phyloP scores from a whole-genome alignment of 495 filamentous ascomycete species.

The Acidiella bohemica region DNA sequence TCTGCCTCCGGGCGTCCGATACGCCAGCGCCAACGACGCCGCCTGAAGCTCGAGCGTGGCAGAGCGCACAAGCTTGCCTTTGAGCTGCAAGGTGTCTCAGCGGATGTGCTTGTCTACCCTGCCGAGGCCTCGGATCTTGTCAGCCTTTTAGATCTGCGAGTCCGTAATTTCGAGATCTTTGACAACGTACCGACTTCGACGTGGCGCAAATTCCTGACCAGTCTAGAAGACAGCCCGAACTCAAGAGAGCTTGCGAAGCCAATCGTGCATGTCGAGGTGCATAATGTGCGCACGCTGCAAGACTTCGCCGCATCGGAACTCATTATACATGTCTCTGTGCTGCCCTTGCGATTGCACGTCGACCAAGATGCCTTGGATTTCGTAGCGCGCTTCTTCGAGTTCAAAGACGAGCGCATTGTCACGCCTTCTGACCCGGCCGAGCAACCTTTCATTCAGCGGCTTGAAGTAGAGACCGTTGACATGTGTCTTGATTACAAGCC shows the following conservation, averaged over 20 bases:
- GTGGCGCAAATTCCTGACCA: slow-evolving; percentile 96
- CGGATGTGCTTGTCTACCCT: slow-evolving; percentile 74
- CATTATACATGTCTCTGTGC: slow-evolving; percentile 62
- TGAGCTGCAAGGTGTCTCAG: slow-evolving; percentile 73
- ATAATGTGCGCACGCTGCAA: slow-evolving; percentile 73
- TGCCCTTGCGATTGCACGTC: slow-evolving; percentile 84
- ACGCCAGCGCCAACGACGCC: slow-evolving; percentile 36
- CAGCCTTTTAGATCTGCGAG: slow-evolving; percentile 69
- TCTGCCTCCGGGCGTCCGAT: slow-evolving; percentile 37
- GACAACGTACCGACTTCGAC: slow-evolving; percentile 92
- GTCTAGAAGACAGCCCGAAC: slow-evolving; percentile 65
- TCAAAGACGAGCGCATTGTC: slow-evolving; percentile 63
- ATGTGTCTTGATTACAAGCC: slow-evolving; percentile 94
- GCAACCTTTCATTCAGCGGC: slow-evolving; percentile 76
- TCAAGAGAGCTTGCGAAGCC: slow-evolving; percentile 68
- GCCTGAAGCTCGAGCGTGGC: slow-evolving; percentile 66
- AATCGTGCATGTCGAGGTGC: slow-evolving; percentile 80
- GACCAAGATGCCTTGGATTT: slow-evolving; percentile 98
- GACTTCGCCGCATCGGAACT: slow-evolving; percentile 81
- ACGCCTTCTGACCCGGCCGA: slow-evolving; percentile 21
- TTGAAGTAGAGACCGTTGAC: slow-evolving; percentile 69
- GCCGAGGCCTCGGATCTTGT: slow-evolving; percentile 65
- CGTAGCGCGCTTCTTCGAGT: slow-evolving; percentile 92
- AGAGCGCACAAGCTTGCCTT: slow-evolving; percentile 91
- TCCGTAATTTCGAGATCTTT: slow-evolving; percentile 76